A percentile compares a stretch with the other conserved stretches of the same genome.
These are phyloP conservation scores for Solanum phureja DNA, from an alignment of 257 asterid species.

Conservation along the genomic window DNA sequence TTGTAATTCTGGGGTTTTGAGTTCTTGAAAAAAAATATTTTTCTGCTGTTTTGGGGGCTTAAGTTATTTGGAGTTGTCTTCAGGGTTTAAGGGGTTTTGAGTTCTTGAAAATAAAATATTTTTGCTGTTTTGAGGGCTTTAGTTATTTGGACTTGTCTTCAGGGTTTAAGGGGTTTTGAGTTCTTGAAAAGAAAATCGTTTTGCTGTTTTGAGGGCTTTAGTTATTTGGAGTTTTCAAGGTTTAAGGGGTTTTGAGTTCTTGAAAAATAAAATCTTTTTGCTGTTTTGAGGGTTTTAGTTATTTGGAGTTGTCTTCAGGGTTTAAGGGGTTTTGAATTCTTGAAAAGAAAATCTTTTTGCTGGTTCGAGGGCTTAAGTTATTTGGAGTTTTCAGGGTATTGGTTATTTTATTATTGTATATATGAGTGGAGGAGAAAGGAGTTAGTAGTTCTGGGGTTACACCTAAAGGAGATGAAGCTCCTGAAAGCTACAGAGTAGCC, in stretches of 20 bases:
- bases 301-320: neutral
- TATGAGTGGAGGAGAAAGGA: conserved; percentile 70
- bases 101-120: too few species aligned
- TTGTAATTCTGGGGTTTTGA: neutral
- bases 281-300: neutral
- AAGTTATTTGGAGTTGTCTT: neutral
- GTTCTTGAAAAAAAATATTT: neutral
- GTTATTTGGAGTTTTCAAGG: too few species aligned
- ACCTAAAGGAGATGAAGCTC: conserved; percentile 46
- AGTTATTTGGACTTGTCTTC: too few species aligned
- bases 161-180: too few species aligned
- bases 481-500: conserved; percentile 47
- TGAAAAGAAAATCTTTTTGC: neutral
- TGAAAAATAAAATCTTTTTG: neutral
- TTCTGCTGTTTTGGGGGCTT: neutral
- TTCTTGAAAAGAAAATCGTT: too few species aligned
- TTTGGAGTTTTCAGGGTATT: conserved; percentile 6
- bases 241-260: neutral
- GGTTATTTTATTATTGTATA: conserved; percentile 9
- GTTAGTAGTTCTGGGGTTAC: conserved; percentile 37
- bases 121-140: neutral
- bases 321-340: neutral
- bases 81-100: neutral
- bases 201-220: too few species aligned
- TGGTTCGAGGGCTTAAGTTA: neutral